Evolutionary conservation across 2,329 filamentous ascomycete species (phyloP), one percentile per base, ranked within the genome.

Genomic region (Epichloe glyceriae): DNA sequence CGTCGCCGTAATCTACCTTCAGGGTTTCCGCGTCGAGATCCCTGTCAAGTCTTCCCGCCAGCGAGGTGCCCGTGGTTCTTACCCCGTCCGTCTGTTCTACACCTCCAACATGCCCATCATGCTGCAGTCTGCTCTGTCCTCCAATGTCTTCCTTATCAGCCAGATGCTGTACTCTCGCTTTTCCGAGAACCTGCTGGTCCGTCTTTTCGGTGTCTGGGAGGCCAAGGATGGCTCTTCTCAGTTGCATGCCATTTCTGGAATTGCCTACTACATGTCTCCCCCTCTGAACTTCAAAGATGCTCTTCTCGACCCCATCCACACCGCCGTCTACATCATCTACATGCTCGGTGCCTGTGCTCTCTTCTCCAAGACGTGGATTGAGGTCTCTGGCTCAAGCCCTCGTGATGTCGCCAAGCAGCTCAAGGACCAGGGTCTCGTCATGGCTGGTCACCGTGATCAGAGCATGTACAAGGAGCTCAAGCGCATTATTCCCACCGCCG

Each of bases 41-140:
- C 94, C 94, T 56, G 93, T 98, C 80, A 98, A 98, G 84, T 96
- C 90, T 54, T 91, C 89, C 62, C 90, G 93, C 74, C 93, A 98
- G 81, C 90, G 93, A 79, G 93, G 93, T 72, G 93, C 95, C 69
- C 91, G 93, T 64, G 94, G 91, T 65, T 95, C 90, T 40, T 98
- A 97, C 81, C 93, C 93, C 64, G 83, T 98, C 70, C 91, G 94
- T 66, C 87, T 98, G 54, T 98, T 98, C 83, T 98, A 98, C 78
- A 98, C 93, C 67, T 96, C 90, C 70, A 98, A 98, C 85, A 98
- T 98, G 94, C 93, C 93, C 67, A 98, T 98, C 74, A 98, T 98
- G 93, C 80, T 98, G 70, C 94, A 98, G 78, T 97, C 91, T 46
- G 93, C 93, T 61, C 82, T 98, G 60, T 95, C 88, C 60, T 96